A percentile compares a stretch with the other conserved stretches of the same genome.
Conservation (phyloP, 2,329 filamentous ascomycete genomes). For the Paecilomyces sp. region DNA sequence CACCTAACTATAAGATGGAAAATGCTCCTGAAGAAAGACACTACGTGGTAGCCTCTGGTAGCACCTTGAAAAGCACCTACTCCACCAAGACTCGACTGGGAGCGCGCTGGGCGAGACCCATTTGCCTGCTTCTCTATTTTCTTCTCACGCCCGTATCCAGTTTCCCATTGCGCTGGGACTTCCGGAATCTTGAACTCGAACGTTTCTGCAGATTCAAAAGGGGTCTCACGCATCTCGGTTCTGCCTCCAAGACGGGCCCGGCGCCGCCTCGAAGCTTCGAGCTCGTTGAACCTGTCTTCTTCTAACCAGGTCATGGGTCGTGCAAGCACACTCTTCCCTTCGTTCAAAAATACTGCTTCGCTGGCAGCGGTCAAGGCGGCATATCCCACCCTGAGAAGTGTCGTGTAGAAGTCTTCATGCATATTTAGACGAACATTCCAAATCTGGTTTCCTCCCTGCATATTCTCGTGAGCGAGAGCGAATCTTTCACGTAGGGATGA, state of each 20-base stretch:
- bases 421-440: slow-evolving; percentile 72
- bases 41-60: slow-evolving; percentile 66
- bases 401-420: slow-evolving; percentile 94
- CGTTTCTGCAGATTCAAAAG: slow-evolving; percentile 24
- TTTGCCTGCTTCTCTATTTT: slow-evolving; percentile 34
- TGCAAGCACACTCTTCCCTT: slow-evolving; percentile 69
- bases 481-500: slow-evolving; percentile 55
- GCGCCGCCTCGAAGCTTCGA: slow-evolving; percentile 48
- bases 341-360: slow-evolving; percentile 91
- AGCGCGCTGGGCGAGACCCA: slow-evolving; percentile 27
- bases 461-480: slow-evolving; percentile 68
- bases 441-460: slow-evolving; percentile 85
- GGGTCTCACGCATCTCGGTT: slow-evolving; percentile 9
- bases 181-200: slow-evolving; percentile 29
- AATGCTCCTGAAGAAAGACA: slow-evolving; percentile 69
- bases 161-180: slow-evolving; percentile 31
- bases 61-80: slow-evolving; percentile 74
- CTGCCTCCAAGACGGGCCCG: slow-evolving; percentile 10
- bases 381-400: slow-evolving; percentile 78
- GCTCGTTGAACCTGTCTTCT: slow-evolving; percentile 71
- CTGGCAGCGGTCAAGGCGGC: slow-evolving; percentile 85
- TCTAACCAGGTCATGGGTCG: slow-evolving; percentile 84
- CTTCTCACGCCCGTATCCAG: slow-evolving; percentile 40
- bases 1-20: slow-evolving; percentile 57
- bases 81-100: slow-evolving; percentile 46